Evolutionary conservation across 1,284 basidiomycete species (phyloP).

Genomic region (Trichosporon sp.): DNA sequence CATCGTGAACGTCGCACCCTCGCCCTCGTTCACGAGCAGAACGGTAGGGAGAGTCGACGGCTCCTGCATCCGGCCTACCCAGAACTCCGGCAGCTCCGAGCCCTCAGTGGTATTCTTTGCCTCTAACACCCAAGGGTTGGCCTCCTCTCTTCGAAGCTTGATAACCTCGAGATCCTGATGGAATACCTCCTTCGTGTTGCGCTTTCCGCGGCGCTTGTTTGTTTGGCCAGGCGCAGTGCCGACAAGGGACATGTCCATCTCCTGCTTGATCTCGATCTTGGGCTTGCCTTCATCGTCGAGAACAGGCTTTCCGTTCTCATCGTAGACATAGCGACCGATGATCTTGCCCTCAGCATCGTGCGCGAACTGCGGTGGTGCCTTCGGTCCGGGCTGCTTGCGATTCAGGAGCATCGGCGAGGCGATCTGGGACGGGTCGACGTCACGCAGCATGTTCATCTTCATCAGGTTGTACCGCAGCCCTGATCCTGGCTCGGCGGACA

Average conservation of each 20-base stretch:
- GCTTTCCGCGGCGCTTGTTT: constrained; percentile 22
- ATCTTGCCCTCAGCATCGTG: constrained; percentile 36
- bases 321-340: constrained; percentile 39
- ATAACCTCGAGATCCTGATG: constrained; percentile 43
- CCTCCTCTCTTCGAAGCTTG: constrained; percentile 41
- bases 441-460: constrained; percentile 32
- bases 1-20: constrained; percentile 34
- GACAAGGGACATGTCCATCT: constrained; percentile 39
- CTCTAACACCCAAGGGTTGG: constrained; percentile 44
- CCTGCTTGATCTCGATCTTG: constrained; percentile 31
- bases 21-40: constrained; percentile 39
- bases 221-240: constrained; percentile 27
- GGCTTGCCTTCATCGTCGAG: constrained; percentile 39
- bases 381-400: constrained; percentile 39
- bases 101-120: constrained; percentile 28
- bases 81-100: constrained; percentile 32
- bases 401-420: constrained; percentile 36
- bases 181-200: constrained; percentile 40
- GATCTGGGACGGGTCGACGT: constrained; percentile 34
- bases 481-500: constrained; percentile 23
- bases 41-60: constrained; percentile 32
- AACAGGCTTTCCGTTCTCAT: constrained; percentile 38
- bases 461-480: constrained; percentile 41
- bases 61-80: constrained; percentile 43
- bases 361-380: constrained; percentile 29